Percentiles rank a stretch among this genome's conserved stretches.
Conservation (phyloP, 352 stramenopile species). For the Discostella stelligera region DNA sequence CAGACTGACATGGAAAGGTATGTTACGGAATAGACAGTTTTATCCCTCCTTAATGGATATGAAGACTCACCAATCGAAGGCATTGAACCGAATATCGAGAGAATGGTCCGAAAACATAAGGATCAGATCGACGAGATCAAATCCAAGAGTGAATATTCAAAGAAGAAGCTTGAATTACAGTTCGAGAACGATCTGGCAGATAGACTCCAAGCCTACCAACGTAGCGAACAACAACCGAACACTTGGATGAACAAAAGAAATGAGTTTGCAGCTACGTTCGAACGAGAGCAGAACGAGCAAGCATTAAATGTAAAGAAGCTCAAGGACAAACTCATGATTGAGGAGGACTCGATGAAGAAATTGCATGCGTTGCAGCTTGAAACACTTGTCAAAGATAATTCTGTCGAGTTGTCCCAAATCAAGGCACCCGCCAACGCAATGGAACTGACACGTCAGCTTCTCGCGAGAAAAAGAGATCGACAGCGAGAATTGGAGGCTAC, state of each 20-base stretch:
- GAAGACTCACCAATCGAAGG: not conserved
- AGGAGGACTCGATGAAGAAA: constrained; percentile 32
- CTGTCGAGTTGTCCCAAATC: constrained; percentile 20
- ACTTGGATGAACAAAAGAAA: constrained; percentile 13
- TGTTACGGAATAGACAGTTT: not conserved
- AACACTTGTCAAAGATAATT: constrained; percentile 22
- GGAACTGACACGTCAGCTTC: constrained; percentile 11
- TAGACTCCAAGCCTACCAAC: constrained; percentile 21
- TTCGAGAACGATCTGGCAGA: constrained; percentile 28
- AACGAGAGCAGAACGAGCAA: constrained; percentile 28
- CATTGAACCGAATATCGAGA: constrained; percentile 34
- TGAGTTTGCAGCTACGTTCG: constrained; percentile 22
- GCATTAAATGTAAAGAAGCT: constrained; percentile 21
- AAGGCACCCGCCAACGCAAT: constrained; percentile 4
- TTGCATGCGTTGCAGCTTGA: constrained; percentile 18
- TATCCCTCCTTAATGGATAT: not conserved
- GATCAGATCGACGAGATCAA: constrained; percentile 38
- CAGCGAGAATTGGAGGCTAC: constrained; percentile 21
- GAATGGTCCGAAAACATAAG: constrained; percentile 31
- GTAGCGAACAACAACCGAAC: constrained; percentile 22
- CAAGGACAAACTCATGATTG: constrained; percentile 21
- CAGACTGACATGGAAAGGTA: constrained; percentile 16
- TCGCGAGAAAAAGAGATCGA: constrained; percentile 10
- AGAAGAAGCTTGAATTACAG: constrained; percentile 43
- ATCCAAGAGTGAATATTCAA: constrained; percentile 20